A percentile compares a stretch with the other conserved stretches of the same genome.
Conservation (phyloP, 257 asterid species). For the Solanum chmielewskii region DNA sequence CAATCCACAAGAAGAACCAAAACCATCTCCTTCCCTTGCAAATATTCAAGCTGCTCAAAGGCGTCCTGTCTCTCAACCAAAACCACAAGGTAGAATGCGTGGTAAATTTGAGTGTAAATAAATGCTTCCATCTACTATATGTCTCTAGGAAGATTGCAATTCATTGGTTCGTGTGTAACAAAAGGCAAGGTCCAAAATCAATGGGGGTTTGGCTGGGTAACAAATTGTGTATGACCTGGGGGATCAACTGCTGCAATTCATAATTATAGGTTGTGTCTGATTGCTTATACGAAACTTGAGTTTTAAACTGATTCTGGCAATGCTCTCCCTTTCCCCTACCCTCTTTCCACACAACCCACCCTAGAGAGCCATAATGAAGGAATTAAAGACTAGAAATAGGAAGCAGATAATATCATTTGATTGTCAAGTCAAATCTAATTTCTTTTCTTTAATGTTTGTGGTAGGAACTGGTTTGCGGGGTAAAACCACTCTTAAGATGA, state of each 20-base stretch:
- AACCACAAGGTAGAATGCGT: slow-evolving; percentile 47
- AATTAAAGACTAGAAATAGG: neutral
- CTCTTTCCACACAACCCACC: neutral
- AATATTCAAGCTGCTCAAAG: slow-evolving; percentile 89
- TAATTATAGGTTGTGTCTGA: neutral
- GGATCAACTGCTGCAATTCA: neutral
- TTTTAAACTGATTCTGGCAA: neutral
- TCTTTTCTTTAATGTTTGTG: slow-evolving; percentile 6
- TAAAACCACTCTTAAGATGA: slow-evolving; percentile 29
- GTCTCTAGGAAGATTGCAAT: neutral
- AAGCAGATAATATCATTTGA: neutral
- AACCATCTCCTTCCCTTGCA: slow-evolving; percentile 71
- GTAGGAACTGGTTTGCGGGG: slow-evolving; percentile 54
- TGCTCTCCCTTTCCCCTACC: neutral
- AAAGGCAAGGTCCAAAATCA: neutral
- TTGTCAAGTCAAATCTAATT: neutral
- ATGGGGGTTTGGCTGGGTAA: neutral
- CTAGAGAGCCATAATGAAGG: neutral
- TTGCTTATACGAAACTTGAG: neutral
- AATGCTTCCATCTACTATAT: neutral
- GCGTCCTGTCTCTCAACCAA: slow-evolving; percentile 61
- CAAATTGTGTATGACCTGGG: neutral
- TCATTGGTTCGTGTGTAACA: neutral
- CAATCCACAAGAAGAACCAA: slow-evolving; percentile 77
- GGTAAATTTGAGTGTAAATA: neutral